Base-by-base conservation (phyloP, 331 rosid species). In the Cydonia oblonga region DNA sequence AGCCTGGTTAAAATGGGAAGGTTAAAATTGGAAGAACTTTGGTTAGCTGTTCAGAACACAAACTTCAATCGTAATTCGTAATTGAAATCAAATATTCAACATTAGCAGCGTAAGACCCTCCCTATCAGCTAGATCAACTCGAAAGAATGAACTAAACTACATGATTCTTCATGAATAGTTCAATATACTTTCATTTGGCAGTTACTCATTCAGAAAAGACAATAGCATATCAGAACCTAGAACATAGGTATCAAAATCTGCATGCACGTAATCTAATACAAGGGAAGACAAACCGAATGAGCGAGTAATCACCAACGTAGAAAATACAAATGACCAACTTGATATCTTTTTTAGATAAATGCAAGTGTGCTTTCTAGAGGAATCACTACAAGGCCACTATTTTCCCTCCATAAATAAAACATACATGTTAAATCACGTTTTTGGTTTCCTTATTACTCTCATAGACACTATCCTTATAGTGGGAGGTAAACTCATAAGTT, bases 1-100 rank as follows among this genome's bases (percentile, higher is more conserved):
- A 78, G 98, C 97, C 98, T 93, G 85, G 81, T 69, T 28, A 76
- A 77, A 9, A 62, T 58, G 26, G 10, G 57, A 62, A 71, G 42
- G 49, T 42, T 12, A 42, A 69, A 78, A 66, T 79, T 29, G 59
- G 23, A 40, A 58, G 66, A 49, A 65, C 61, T 16, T 74, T 73
- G 58, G 30, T 40, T 52, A 23, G 60, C 23, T 81, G 59, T 61
- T 32, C 60, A 58, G 42, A 72, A 29, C 70, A 76, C 60, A 65
- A 56, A 40, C 51, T 63, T 57, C 24, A 35, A 74, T 71, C 15
- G 32, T 29, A 13, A 26, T 35, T 35, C 13, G 13, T 23, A 58
- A 49, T 30, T 20, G 22, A 60, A 25, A 58, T 42, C 24, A 61
- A 51, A 35, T 62, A 38, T 24, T 9, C 56, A 58, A 4, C 46